Conservation (phyloP, 78 protist genomes). For the Planoprotostelium fungivorum region DNA sequence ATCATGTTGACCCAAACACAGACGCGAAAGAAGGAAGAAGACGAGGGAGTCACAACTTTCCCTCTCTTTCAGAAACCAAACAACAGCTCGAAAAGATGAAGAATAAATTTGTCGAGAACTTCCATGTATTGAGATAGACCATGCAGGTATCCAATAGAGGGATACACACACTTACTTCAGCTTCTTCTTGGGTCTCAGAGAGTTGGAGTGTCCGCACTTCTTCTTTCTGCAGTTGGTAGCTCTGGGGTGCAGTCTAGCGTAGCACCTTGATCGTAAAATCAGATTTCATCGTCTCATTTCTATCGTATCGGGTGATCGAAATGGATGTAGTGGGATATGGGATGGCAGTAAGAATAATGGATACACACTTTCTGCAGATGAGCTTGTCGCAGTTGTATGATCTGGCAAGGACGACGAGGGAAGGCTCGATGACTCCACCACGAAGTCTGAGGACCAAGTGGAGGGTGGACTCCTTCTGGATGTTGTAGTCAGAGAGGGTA, state of each 20-base stretch:
- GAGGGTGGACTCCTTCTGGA: slow-evolving; percentile 97
- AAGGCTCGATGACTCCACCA: slow-evolving; percentile 98
- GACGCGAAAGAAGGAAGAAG: too few relatives aligned
- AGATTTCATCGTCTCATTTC: too few relatives aligned
- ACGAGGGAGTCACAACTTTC: too few relatives aligned
- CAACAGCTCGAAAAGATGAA: too few relatives aligned
- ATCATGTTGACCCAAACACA: too few relatives aligned
- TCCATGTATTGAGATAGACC: too few relatives aligned
- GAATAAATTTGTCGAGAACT: too few relatives aligned
- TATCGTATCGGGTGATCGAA: neutral
- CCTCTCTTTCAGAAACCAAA: too few relatives aligned
- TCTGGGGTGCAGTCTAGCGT: slow-evolving; percentile 97
- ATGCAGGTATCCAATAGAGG: too few relatives aligned
- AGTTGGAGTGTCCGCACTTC: slow-evolving; percentile 98
- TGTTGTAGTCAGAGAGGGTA: slow-evolving; percentile 96
- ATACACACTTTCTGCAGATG: slow-evolving; percentile 94
- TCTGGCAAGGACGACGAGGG: slow-evolving; percentile 93
- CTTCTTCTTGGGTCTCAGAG: slow-evolving; percentile 99
- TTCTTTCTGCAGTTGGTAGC: slow-evolving; percentile 99
- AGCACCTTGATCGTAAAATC: too few relatives aligned
- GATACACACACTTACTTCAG: too few relatives aligned
- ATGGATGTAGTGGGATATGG: neutral
- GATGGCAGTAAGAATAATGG: neutral
- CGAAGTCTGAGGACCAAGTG: slow-evolving; percentile 95
- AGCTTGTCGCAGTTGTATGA: slow-evolving; percentile 96